A percentile compares a stretch with the other conserved stretches of the same genome.
Conservation (phyloP, 208 protist species). For the Blastocrithidia nonstop region DNA sequence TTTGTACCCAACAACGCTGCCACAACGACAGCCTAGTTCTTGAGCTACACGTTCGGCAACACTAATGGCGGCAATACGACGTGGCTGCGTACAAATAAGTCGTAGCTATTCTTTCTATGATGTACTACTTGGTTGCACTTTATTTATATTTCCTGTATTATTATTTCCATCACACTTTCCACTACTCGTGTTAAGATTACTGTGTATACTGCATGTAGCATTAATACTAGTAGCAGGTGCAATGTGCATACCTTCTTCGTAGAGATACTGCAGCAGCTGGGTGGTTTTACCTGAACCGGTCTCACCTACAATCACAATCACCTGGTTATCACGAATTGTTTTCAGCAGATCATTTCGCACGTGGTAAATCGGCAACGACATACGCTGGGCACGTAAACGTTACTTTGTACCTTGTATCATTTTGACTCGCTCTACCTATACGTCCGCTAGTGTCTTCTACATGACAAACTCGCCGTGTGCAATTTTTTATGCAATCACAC, state of each 20-base stretch:
- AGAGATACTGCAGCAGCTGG: constrained; percentile 84
- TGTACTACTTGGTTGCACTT: constrained; percentile 14
- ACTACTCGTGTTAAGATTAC: not conserved
- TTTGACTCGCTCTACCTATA: constrained; percentile 28
- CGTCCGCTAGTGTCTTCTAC: constrained; percentile 40
- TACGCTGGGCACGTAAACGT: constrained; percentile 40
- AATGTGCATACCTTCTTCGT: constrained; percentile 65
- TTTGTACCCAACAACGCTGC: constrained; percentile 90
- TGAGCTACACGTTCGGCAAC: constrained; percentile 96
- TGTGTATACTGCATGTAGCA: not conserved
- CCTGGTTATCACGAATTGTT: constrained; percentile 44
- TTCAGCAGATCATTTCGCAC: constrained; percentile 81
- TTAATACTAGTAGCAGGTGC: not conserved
- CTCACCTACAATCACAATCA: constrained; percentile 88
- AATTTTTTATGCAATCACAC: constrained; percentile 37
- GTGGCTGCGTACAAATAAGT: constrained; percentile 96
- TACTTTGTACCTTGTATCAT: constrained; percentile 15
- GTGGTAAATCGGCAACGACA: constrained; percentile 89
- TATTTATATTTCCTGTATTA: constrained; percentile 3
- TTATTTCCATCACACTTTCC: not conserved
- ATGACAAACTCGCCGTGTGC: constrained; percentile 46
- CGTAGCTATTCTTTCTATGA: constrained; percentile 27
- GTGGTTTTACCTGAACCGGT: constrained; percentile 89
- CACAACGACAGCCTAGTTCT: constrained; percentile 80
- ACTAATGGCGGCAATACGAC: constrained; percentile 97